phyloP scores from a whole-genome alignment of 2,329 filamentous ascomycete species.

The Coleophoma cylindrospora region DNA sequence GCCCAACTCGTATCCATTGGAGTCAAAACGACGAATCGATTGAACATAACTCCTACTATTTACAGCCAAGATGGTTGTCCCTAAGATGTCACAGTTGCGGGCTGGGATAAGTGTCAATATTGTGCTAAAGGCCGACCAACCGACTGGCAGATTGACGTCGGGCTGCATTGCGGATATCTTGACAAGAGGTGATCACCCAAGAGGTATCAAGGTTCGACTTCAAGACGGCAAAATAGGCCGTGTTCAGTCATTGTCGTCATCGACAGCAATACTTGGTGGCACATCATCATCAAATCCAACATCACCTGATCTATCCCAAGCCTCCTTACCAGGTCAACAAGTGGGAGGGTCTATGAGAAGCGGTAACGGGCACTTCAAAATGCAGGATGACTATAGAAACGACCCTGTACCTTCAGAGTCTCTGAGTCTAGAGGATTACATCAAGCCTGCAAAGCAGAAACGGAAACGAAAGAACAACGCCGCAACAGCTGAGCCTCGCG shows the following conservation, averaged over 20 bases:
- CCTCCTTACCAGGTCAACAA: not conserved
- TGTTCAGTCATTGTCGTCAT: constrained; percentile 18
- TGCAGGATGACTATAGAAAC: not conserved
- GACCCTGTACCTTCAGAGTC: not conserved
- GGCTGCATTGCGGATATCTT: constrained; percentile 22
- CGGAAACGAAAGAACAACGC: not conserved
- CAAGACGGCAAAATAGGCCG: constrained; percentile 23
- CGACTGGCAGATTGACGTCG: constrained; percentile 22
- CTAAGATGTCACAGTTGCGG: constrained; percentile 17
- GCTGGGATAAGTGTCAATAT: constrained; percentile 22
- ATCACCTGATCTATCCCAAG: not conserved
- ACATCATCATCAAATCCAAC: not conserved
- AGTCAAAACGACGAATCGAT: too few relatives aligned
- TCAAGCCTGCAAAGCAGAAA: not conserved
- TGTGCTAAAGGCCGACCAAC: constrained; percentile 24
- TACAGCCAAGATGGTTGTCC: constrained; percentile 8
- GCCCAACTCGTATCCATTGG: too few relatives aligned
- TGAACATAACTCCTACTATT: not conserved
- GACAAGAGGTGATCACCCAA: constrained; percentile 23
- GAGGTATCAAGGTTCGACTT: constrained; percentile 26
- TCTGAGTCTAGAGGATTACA: not conserved
- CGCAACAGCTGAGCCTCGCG: not conserved
- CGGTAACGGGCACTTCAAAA: not conserved
- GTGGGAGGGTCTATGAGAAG: not conserved
- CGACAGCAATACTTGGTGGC: not conserved